Percentiles rank a stretch among this genome's conserved stretches.
Evolutionary conservation across 2,329 filamentous ascomycete species (phyloP).

Genomic region (Hymenotorrendiella dingleyae): DNA sequence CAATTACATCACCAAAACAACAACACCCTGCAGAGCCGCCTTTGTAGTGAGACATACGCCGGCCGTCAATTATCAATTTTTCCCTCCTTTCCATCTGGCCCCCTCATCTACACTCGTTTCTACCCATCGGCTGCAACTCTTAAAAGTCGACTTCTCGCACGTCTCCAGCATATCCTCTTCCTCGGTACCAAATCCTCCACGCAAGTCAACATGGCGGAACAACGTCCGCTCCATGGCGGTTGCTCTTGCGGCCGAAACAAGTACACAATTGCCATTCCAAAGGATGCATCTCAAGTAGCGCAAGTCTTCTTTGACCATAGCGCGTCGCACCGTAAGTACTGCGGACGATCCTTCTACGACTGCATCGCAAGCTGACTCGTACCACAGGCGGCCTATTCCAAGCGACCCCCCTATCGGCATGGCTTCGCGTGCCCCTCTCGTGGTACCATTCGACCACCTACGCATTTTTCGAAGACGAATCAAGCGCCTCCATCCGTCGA

Average conservation of each 20-base stretch:
- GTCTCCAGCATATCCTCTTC: no score
- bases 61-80: no score
- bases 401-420: constrained; percentile 69
- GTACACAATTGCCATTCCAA: constrained; percentile 69
- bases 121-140: no score
- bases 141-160: no score
- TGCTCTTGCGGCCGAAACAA: constrained; percentile 84
- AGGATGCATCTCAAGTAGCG: constrained; percentile 47
- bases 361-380: constrained; percentile 2
- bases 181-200: no score
- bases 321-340: constrained; percentile 57
- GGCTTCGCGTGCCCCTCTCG: constrained; percentile 72
- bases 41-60: no score
- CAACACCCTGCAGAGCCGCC: no score
- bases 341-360: not conserved
- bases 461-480: constrained; percentile 74
- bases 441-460: constrained; percentile 76
- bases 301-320: constrained; percentile 58
- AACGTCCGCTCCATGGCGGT: constrained; percentile 60
- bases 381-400: constrained; percentile 58
- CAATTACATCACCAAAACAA: no score
- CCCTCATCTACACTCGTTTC: no score
- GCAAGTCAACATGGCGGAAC: constrained; percentile 36
- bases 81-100: no score
- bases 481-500: constrained; percentile 58